Evolutionary conservation across 306 rosid genomes (phyloP).

Genomic region (Vicia faba): DNA sequence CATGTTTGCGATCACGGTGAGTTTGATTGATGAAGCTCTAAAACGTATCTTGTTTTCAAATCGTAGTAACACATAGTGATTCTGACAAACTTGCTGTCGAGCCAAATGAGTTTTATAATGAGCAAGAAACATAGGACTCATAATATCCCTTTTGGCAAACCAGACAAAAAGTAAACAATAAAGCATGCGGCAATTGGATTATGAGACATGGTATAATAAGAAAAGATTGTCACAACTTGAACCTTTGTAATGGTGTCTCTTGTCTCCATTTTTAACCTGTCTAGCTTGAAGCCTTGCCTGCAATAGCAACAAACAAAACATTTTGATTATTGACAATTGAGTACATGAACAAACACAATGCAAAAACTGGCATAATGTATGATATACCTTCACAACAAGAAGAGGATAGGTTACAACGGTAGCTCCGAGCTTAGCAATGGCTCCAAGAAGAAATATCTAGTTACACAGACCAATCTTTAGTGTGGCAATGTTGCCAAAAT

Average conservation of each 20-base stretch:
- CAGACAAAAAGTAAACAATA: too few relatives aligned
- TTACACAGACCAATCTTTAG: slow-evolving; percentile 38
- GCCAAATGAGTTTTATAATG: too few relatives aligned
- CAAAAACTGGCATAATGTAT: neutral
- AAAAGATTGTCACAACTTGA: slow-evolving; percentile 25
- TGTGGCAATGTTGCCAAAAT: slow-evolving; percentile 4
- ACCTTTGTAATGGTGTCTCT: slow-evolving; percentile 83
- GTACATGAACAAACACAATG: slow-evolving; percentile 23
- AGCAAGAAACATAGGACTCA: too few relatives aligned
- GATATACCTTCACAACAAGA: slow-evolving; percentile 85
- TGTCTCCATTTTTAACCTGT: slow-evolving; percentile 72
- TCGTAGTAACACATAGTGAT: too few relatives aligned
- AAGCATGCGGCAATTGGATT: neutral
- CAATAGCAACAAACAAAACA: slow-evolving; percentile 30
- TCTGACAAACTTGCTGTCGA: too few relatives aligned
- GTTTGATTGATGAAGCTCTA: too few relatives aligned
- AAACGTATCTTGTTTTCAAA: too few relatives aligned
- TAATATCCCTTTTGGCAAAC: too few relatives aligned
- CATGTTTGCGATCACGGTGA: too few relatives aligned
- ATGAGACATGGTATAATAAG: slow-evolving; percentile 29
- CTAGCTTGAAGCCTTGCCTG: slow-evolving; percentile 94
- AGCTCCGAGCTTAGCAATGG: slow-evolving; percentile 96
- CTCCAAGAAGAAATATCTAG: slow-evolving; percentile 90
- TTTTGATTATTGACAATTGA: neutral
- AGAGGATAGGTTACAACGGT: slow-evolving; percentile 93